phyloP scores from a whole-genome alignment of 176 grass and related monocot species.

The Dendrocalamus sinicus region DNA sequence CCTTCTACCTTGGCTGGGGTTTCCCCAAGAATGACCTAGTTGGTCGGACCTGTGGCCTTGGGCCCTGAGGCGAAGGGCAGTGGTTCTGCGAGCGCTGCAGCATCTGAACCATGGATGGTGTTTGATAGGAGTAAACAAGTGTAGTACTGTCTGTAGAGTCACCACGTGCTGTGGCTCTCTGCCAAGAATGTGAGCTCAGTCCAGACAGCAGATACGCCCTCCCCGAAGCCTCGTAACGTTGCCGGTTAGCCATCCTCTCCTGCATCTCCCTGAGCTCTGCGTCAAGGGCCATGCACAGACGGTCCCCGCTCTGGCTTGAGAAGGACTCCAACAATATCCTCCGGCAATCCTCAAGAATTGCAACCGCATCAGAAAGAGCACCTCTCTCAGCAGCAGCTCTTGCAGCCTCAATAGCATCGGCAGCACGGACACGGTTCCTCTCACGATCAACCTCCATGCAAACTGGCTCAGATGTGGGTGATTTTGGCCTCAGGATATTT shows the following conservation, averaged over 20 bases:
- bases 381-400: slow-evolving; percentile 81
- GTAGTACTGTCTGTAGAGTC: slow-evolving; percentile 71
- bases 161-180: slow-evolving; percentile 79
- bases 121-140: slow-evolving; percentile 79
- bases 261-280: slow-evolving; percentile 92
- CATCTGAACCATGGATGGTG: slow-evolving; percentile 93
- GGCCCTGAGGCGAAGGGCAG: slow-evolving; percentile 42
- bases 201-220: slow-evolving; percentile 85
- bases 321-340: slow-evolving; percentile 58
- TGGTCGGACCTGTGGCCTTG: slow-evolving; percentile 36
- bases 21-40: slow-evolving; percentile 47
- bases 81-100: slow-evolving; percentile 78
- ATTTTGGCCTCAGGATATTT: slow-evolving; percentile 60
- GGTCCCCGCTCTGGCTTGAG: slow-evolving; percentile 68
- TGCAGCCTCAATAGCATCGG: slow-evolving; percentile 72
- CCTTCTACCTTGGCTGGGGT: slow-evolving; percentile 61
- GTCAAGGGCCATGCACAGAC: slow-evolving; percentile 74
- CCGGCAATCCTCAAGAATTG: slow-evolving; percentile 69
- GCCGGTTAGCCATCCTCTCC: slow-evolving; percentile 82
- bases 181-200: slow-evolving; percentile 93
- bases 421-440: slow-evolving; percentile 78
- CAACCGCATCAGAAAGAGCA: slow-evolving; percentile 71
- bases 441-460: slow-evolving; percentile 91
- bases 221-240: slow-evolving; percentile 71
- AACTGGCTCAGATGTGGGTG: slow-evolving; percentile 41